Conservation (phyloP, 1,284 basidiomycete genomes). For the Leccinum subfulvum region DNA sequence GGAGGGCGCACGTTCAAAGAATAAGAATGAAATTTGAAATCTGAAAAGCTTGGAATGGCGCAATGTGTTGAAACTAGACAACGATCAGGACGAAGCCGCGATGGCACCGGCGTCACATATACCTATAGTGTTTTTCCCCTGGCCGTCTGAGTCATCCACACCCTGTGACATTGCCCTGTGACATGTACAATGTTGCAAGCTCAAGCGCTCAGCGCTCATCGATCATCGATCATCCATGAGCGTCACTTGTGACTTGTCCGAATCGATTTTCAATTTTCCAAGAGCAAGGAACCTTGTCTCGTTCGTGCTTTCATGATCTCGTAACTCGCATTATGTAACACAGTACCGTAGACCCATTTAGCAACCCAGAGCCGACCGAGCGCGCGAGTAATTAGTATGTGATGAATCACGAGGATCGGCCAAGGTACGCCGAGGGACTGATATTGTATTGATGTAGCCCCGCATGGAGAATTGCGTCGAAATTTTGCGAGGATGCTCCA, state of each 20-base stretch:
- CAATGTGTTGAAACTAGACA: not conserved
- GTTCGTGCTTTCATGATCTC: not conserved
- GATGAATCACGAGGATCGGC: not conserved
- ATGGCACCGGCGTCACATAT: no score
- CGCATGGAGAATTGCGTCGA: not conserved
- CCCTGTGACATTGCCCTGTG: not conserved
- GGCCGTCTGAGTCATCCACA: not conserved
- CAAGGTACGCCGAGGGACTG: not conserved
- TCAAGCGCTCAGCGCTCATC: no score
- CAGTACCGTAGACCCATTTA: not conserved
- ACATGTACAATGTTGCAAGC: not conserved
- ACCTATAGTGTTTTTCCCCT: not conserved
- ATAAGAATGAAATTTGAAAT: not conserved
- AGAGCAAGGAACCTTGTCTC: not conserved
- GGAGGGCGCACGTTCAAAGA: not conserved
- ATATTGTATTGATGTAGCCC: not conserved
- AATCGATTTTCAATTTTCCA: not conserved
- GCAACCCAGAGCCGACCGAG: not conserved
- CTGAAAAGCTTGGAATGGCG: not conserved
- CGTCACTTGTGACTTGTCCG: not conserved
- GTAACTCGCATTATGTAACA: not conserved
- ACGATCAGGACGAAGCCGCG: not conserved
- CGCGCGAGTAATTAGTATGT: not conserved
- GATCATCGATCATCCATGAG: not conserved
- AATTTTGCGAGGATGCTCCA: not conserved